phyloP scores from a whole-genome alignment of 176 grass and related monocot species.

The Oryza nivara region DNA sequence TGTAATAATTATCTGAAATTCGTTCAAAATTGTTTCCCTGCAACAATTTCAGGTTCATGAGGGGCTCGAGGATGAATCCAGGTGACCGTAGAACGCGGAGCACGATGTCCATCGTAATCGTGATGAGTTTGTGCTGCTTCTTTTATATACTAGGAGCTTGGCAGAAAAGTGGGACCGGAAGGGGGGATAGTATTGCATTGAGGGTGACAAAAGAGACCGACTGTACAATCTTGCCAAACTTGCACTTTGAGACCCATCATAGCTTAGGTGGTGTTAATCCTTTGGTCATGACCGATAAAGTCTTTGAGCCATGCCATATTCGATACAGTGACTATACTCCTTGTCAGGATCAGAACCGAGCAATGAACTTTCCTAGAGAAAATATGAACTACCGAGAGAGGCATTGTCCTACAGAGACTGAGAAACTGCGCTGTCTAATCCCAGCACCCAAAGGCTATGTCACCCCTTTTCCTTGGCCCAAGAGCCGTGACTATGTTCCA shows the following conservation, averaged over 20 bases:
- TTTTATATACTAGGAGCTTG: constrained; percentile 85
- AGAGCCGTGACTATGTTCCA: constrained; percentile 81
- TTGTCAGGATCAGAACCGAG: constrained; percentile 72
- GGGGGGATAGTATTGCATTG: constrained; percentile 74
- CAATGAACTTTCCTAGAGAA: constrained; percentile 73
- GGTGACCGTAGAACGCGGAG: constrained; percentile 52
- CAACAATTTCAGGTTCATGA: constrained; percentile 69
- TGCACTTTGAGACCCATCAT: constrained; percentile 88
- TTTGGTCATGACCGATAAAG: constrained; percentile 51
- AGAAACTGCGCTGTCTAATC: constrained; percentile 77
- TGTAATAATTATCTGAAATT: constrained; percentile 21
- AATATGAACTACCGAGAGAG: constrained; percentile 82
- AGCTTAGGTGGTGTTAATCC: constrained; percentile 44
- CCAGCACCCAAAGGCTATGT: constrained; percentile 81
- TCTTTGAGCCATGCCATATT: constrained; percentile 67
- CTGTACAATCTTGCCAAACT: constrained; percentile 73
- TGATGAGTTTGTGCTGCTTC: constrained; percentile 74
- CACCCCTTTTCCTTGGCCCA: constrained; percentile 77
- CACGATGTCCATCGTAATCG: constrained; percentile 61
- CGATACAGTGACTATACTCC: constrained; percentile 73
- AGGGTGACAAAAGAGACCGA: constrained; percentile 68
- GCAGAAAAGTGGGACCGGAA: constrained; percentile 81
- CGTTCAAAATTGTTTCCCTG: background rate
- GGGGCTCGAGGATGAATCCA: constrained; percentile 68
- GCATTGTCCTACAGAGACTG: constrained; percentile 65